Evolutionary conservation across 2,329 filamentous ascomycete species (phyloP).

Genomic region (Fusarium sp.): DNA sequence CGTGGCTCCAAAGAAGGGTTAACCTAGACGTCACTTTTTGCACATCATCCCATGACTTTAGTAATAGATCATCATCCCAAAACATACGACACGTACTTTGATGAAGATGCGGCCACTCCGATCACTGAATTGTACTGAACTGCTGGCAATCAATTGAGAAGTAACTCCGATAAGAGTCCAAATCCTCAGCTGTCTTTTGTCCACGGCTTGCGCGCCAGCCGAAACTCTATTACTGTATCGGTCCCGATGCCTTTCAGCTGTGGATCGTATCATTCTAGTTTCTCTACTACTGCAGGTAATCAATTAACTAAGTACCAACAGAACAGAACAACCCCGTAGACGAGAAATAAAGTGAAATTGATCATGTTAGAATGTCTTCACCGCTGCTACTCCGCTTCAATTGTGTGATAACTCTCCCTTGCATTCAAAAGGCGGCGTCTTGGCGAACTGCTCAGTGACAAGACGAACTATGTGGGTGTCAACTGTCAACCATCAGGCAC

Average conservation of each 20-base stretch:
- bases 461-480: constrained; percentile 22
- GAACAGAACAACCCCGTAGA: neutral
- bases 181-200: neutral
- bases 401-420: constrained; percentile 34
- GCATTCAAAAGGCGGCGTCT: constrained; percentile 34
- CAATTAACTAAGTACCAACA: constrained; percentile 13
- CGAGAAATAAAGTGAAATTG: neutral
- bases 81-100: constrained; percentile 5
- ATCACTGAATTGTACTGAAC: neutral
- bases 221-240: constrained; percentile 23
- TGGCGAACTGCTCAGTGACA: constrained; percentile 11
- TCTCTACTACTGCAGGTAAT: constrained; percentile 4
- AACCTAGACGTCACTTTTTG: constrained; percentile 31
- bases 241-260: neutral
- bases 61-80: constrained; percentile 32
- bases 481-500: constrained; percentile 26
- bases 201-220: constrained; percentile 21
- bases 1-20: constrained; percentile 30
- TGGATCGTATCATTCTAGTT: neutral
- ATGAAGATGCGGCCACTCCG: neutral
- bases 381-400: constrained; percentile 25
- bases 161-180: constrained; percentile 3
- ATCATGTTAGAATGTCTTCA: constrained; percentile 25
- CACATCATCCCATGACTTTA: constrained; percentile 17
- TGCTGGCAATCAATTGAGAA: neutral